Conservation (phyloP, 345 rosid species). For the Dipteronia dyeriana region DNA sequence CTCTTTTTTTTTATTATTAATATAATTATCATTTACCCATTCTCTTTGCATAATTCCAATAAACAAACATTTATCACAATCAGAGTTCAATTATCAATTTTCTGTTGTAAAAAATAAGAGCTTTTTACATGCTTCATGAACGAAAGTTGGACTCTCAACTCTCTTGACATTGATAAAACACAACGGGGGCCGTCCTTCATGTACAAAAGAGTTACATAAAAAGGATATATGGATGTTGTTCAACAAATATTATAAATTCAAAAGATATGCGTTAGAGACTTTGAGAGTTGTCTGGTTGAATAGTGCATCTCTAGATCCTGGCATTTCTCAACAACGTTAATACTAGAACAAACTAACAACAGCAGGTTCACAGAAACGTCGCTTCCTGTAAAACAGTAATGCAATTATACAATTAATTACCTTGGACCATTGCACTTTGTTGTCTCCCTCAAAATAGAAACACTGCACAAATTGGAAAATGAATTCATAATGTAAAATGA, state of each 20-base stretch:
- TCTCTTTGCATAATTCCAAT: too few relatives aligned
- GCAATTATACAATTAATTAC: slow-evolving; percentile 11
- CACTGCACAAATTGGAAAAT: neutral
- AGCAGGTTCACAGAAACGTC: slow-evolving; percentile 3
- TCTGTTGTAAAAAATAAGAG: too few relatives aligned
- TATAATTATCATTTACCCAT: neutral
- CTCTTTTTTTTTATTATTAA: neutral
- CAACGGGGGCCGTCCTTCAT: slow-evolving; percentile 49
- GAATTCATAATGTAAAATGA: neutral
- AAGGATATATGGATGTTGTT: neutral
- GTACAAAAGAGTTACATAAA: neutral
- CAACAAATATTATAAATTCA: neutral
- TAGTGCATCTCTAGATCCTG: slow-evolving; percentile 38
- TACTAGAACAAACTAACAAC: neutral
- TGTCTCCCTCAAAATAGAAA: slow-evolving; percentile 27
- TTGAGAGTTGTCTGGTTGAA: slow-evolving; percentile 33
- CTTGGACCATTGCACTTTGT: slow-evolving; percentile 24
- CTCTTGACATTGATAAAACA: slow-evolving; percentile 11
- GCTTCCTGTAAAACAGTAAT: neutral
- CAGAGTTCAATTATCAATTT: neutral
- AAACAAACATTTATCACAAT: neutral
- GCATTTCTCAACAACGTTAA: slow-evolving; percentile 34
- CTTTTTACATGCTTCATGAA: too few relatives aligned
- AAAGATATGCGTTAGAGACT: neutral
- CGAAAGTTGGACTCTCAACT: slow-evolving; percentile 3